Evolutionary conservation across 2,329 filamentous ascomycete species (phyloP).

Genomic region (Fusarium sp.): DNA sequence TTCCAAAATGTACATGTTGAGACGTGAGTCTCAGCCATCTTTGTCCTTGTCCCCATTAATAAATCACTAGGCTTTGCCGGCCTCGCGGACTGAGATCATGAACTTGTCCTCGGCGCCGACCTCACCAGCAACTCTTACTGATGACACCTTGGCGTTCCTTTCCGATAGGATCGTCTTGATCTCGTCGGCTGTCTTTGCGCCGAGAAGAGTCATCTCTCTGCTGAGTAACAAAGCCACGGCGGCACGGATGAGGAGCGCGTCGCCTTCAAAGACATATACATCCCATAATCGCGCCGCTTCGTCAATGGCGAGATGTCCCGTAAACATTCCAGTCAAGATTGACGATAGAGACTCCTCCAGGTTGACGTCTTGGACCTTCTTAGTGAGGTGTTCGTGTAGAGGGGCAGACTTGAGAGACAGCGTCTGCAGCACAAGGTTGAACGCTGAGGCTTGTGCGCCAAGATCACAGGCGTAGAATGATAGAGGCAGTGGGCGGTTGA

Average conservation of each 20-base stretch:
- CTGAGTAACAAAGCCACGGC: conserved; percentile 73
- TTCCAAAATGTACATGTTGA: conserved; percentile 39
- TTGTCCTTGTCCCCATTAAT: conserved; percentile 16
- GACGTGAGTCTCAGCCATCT: conserved; percentile 14
- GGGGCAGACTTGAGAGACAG: conserved; percentile 71
- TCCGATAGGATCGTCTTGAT: conserved; percentile 52
- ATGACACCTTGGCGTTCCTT: conserved; percentile 43
- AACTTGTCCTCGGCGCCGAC: conserved; percentile 60
- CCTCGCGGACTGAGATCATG: conserved; percentile 49
- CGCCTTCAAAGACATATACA: conserved; percentile 84
- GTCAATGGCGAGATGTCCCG: conserved; percentile 71
- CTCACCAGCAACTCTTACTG: conserved; percentile 51
- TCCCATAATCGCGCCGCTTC: conserved; percentile 82
- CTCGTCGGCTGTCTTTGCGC: conserved; percentile 56
- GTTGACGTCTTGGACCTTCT: conserved; percentile 56
- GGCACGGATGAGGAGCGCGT: conserved; percentile 75
- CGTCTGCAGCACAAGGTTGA: conserved; percentile 74
- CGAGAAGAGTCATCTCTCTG: conserved; percentile 63
- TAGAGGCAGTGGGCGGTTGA: conserved; percentile 79
- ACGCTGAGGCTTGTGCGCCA: conserved; percentile 75
- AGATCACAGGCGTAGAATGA: conserved; percentile 79
- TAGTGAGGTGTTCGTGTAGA: conserved; percentile 73
- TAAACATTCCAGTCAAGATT: conserved; percentile 74
- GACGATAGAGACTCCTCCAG: conserved; percentile 66
- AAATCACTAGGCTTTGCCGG: conserved; percentile 45